A percentile compares a stretch with the other conserved stretches of the same genome.
These are phyloP conservation scores for Talaromyces stipitatus DNA, from an alignment of 495 filamentous ascomycete genomes.

Conservation along the genomic window DNA sequence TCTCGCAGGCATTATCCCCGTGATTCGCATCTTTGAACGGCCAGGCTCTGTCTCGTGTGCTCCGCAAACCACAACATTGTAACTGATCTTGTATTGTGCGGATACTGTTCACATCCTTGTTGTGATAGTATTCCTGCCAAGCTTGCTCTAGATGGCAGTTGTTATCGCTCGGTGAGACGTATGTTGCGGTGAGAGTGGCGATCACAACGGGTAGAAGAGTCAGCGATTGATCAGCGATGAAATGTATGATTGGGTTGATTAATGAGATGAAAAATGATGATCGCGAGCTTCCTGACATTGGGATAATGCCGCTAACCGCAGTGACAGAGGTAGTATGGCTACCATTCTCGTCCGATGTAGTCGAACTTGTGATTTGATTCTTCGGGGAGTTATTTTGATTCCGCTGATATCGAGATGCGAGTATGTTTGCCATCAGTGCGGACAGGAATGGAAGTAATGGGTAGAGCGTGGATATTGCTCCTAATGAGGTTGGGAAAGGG, in stretches of 20 bases:
- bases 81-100: slow-evolving; percentile 55
- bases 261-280: background rate
- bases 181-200: slow-evolving; percentile 48
- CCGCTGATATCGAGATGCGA: slow-evolving; percentile 2
- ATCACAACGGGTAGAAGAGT: slow-evolving; percentile 44
- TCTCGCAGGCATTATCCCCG: slow-evolving; percentile 22
- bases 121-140: slow-evolving; percentile 45
- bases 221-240: slow-evolving; percentile 22
- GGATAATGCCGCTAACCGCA: background rate
- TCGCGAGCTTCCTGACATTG: background rate
- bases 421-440: slow-evolving; percentile 5
- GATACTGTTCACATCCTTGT: slow-evolving; percentile 43
- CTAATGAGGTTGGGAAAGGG: slow-evolving; percentile 19
- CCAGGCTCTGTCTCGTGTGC: slow-evolving; percentile 46
- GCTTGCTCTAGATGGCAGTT: slow-evolving; percentile 42
- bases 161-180: slow-evolving; percentile 39
- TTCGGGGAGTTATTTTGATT: background rate
- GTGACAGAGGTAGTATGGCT: background rate
- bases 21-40: slow-evolving; percentile 42
- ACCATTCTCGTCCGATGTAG: background rate
- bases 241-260: slow-evolving; percentile 3
- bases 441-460: slow-evolving; percentile 10
- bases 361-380: background rate
- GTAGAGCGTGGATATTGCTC: slow-evolving; percentile 19
- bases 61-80: slow-evolving; percentile 56